A percentile compares a stretch with the other conserved stretches of the same genome.
Evolutionary conservation across 75 land plant species (phyloP).

Genomic region (Picea sitchensis): DNA sequence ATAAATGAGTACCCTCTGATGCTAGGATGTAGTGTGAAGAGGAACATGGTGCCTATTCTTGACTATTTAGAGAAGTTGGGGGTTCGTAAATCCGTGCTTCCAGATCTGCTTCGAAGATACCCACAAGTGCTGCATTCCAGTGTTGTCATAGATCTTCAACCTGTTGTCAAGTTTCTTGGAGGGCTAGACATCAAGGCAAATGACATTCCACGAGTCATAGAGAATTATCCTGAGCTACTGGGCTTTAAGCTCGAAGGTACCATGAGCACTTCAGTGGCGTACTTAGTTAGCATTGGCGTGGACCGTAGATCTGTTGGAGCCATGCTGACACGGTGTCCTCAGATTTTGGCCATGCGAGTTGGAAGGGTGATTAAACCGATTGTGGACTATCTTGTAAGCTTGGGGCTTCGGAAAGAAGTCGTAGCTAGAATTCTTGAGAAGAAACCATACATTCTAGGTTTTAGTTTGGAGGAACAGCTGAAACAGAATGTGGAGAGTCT

Average conservation of each 20-base stretch:
- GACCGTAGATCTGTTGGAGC: conserved; percentile 37
- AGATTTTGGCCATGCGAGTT: conserved; percentile 83
- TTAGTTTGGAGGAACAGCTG: conserved; percentile 39
- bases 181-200: conserved; percentile 68
- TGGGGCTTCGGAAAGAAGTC: conserved; percentile 65
- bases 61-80: conserved; percentile 78
- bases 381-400: conserved; percentile 62
- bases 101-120: conserved; percentile 59
- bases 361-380: conserved; percentile 85
- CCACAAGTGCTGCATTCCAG: conserved; percentile 83
- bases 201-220: conserved; percentile 67
- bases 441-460: conserved; percentile 72
- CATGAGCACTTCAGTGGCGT: conserved; percentile 86
- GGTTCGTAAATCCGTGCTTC: conserved; percentile 45
- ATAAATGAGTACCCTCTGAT: conserved; percentile 76
- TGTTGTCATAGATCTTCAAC: conserved; percentile 68
- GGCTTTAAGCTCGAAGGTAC: conserved; percentile 84
- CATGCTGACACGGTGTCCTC: conserved; percentile 66
- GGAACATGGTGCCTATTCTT: conserved; percentile 78
- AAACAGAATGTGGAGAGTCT: too few species aligned
- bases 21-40: conserved; percentile 94
- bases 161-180: conserved; percentile 67
- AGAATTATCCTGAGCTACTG: conserved; percentile 78
- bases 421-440: conserved; percentile 83
- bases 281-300: conserved; percentile 65